These are phyloP conservation scores for Calonectria ilicicola DNA, from an alignment of 2,329 filamentous ascomycete species.

Conservation along the genomic window DNA sequence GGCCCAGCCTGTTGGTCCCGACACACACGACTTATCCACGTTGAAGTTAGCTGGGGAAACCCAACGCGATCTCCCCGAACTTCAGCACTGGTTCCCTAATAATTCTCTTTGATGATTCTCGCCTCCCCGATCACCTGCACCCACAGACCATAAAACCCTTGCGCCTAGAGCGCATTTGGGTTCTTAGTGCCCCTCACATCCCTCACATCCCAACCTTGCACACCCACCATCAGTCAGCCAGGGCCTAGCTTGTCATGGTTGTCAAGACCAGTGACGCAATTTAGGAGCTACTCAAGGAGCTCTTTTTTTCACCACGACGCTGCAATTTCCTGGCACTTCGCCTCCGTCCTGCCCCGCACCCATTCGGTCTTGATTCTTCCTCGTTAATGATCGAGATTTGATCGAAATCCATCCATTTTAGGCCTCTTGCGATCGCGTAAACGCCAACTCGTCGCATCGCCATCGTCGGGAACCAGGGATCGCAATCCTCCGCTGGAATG, in stretches of 20 bases:
- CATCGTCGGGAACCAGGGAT: background rate
- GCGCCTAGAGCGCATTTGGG: background rate
- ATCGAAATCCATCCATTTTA: background rate
- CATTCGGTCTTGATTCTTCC: background rate
- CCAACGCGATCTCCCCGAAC: background rate
- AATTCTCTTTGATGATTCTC: too few relatives aligned
- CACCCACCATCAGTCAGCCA: background rate
- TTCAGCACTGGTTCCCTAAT: background rate
- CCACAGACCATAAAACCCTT: background rate
- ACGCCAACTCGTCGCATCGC: background rate
- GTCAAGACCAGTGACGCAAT: conserved; percentile 4
- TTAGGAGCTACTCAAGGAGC: background rate
- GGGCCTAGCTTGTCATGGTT: background rate
- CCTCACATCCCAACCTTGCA: background rate
- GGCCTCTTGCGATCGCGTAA: background rate
- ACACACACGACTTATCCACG: background rate
- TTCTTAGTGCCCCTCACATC: background rate
- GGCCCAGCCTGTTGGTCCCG: background rate
- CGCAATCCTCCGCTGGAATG: conserved; percentile 39
- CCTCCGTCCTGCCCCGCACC: background rate
- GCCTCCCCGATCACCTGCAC: background rate
- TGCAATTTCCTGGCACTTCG: background rate
- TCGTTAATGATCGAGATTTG: background rate
- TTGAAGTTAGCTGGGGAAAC: background rate
- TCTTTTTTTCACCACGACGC: background rate